Evolutionary conservation across 305 asterid species (phyloP).

Genomic region (Solanum aculeatissimum): DNA sequence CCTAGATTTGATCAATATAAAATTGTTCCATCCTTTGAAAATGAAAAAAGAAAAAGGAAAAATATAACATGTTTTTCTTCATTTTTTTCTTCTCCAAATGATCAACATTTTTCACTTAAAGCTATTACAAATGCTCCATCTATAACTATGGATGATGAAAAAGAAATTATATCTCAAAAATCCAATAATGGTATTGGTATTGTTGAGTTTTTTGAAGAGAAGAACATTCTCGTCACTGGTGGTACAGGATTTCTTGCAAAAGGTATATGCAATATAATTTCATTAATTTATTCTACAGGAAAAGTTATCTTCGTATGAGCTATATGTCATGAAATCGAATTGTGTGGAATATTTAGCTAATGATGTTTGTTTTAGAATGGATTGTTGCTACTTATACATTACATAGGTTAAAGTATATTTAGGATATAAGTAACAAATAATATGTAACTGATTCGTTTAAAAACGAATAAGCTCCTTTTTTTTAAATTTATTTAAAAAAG

Average conservation of each 20-base stretch:
- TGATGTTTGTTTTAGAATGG: too few relatives aligned
- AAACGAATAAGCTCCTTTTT: too few relatives aligned
- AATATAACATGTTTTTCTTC: neutral
- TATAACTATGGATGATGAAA: neutral
- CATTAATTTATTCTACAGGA: neutral
- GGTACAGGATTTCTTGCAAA: conserved; percentile 78
- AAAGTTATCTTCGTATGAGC: neutral
- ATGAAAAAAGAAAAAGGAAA: neutral
- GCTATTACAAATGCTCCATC: neutral
- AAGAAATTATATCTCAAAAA: neutral
- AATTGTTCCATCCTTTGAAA: neutral
- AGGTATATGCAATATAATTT: conserved; percentile 23
- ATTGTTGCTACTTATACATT: neutral
- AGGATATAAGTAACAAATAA: too few relatives aligned
- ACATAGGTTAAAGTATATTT: neutral
- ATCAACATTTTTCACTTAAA: neutral
- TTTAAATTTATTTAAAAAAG: too few relatives aligned
- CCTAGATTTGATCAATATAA: neutral
- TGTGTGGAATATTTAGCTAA: neutral
- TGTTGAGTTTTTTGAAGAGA: conserved; percentile 46
- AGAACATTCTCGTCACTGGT: conserved; percentile 52
- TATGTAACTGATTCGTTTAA: too few relatives aligned
- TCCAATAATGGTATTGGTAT: conserved; percentile 39
- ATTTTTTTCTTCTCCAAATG: neutral
- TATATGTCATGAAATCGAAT: neutral